These are phyloP conservation scores for Candida smagusa DNA, from an alignment of 1,139 yeast genomes.

Conservation along the genomic window DNA sequence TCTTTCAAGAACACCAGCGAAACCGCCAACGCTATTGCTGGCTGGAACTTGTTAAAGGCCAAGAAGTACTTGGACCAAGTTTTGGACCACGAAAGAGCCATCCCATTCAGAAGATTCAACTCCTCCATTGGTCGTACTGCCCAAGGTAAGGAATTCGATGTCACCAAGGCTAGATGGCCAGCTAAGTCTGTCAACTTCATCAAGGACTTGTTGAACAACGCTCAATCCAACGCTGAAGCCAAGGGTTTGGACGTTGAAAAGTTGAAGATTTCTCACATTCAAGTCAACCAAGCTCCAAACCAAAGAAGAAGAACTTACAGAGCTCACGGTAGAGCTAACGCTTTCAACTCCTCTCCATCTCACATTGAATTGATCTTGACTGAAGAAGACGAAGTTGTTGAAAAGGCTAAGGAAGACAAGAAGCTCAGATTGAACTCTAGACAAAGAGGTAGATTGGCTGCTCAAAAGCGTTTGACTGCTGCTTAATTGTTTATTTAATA, in stretches of 20 bases:
- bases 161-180: slow-evolving; percentile 99
- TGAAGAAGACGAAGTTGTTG: slow-evolving; percentile 92
- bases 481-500: slow-evolving; percentile 16
- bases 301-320: slow-evolving; percentile 99
- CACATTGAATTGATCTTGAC: slow-evolving; percentile 97
- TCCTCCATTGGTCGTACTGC: slow-evolving; percentile 98
- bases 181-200: slow-evolving; percentile 96
- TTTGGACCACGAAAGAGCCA: slow-evolving; percentile 97
- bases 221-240: slow-evolving; percentile 98
- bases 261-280: slow-evolving; percentile 95
- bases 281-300: slow-evolving; percentile 99
- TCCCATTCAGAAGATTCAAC: slow-evolving; percentile 98
- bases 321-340: slow-evolving; percentile 99
- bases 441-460: slow-evolving; percentile 89
- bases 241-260: slow-evolving; percentile 96
- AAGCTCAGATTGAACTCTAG: slow-evolving; percentile 80
- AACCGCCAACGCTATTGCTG: slow-evolving; percentile 96
- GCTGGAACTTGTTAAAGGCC: slow-evolving; percentile 97
- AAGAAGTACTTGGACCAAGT: slow-evolving; percentile 96
- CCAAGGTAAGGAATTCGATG: slow-evolving; percentile 99
- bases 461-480: slow-evolving; percentile 64
- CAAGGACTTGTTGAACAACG: slow-evolving; percentile 93
- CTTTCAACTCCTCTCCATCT: slow-evolving; percentile 97
- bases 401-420: slow-evolving; percentile 86
- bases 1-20: slow-evolving; percentile 99